These are phyloP conservation scores for Volvariella surrecta DNA, from an alignment of 1,284 basidiomycete species.

Conservation along the genomic window DNA sequence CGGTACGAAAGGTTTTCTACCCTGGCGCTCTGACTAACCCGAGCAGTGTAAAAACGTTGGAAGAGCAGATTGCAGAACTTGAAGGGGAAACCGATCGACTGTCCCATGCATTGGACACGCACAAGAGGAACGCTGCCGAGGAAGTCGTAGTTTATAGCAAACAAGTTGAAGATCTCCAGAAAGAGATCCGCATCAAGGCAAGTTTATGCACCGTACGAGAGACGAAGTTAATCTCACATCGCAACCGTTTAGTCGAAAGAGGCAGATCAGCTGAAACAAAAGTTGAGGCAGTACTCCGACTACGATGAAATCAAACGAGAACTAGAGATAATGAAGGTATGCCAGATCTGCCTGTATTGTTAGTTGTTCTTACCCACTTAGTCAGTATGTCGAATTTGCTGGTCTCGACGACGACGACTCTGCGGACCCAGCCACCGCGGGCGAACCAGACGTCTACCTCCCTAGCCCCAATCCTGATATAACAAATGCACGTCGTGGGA, in stretches of 20 bases:
- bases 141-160: constrained; percentile 40
- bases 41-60: constrained; percentile 60
- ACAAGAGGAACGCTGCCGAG: constrained; percentile 52
- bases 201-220: constrained; percentile 5
- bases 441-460: constrained; percentile 44
- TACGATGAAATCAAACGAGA: constrained; percentile 97
- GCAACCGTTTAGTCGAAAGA: constrained; percentile 40
- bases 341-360: constrained; percentile 10
- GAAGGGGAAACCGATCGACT: constrained; percentile 70
- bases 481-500: constrained; percentile 64
- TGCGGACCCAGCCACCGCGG: not conserved
- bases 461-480: constrained; percentile 86
- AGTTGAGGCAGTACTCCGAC: constrained; percentile 69
- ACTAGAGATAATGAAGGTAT: constrained; percentile 93
- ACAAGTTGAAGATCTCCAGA: constrained; percentile 51
- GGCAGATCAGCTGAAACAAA: constrained; percentile 56
- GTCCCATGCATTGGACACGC: constrained; percentile 59
- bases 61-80: constrained; percentile 62
- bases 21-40: constrained; percentile 2
- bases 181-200: constrained; percentile 55
- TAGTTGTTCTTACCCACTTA: constrained; percentile 1
- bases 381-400: constrained; percentile 88
- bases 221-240: not conserved
- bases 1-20: constrained; percentile 36
- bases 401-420: constrained; percentile 62